Evolutionary conservation across 768 basidiomycete genomes (phyloP).

Genomic region (Sistotremastrum suecicum): DNA sequence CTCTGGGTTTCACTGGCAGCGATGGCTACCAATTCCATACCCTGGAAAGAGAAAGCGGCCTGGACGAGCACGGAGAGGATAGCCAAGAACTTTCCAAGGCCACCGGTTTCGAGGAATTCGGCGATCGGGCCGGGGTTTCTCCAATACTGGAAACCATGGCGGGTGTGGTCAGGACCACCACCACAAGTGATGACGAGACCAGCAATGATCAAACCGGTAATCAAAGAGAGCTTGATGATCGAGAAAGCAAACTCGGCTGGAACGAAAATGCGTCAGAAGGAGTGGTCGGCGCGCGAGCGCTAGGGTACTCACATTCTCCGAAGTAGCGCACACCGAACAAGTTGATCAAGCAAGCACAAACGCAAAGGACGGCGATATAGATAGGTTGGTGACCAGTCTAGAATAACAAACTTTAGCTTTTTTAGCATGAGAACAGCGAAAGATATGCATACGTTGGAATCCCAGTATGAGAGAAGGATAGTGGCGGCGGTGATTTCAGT

Average conservation of each 20-base stretch:
- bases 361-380: conserved; percentile 45
- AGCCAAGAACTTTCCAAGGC: conserved; percentile 28
- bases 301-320: conserved; percentile 36
- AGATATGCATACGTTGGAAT: conserved; percentile 30
- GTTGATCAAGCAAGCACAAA: conserved; percentile 47
- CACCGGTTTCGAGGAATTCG: conserved; percentile 24
- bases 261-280: conserved; percentile 1
- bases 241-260: conserved; percentile 55
- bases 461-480: conserved; percentile 63
- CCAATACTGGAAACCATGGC: conserved; percentile 37
- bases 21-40: conserved; percentile 61
- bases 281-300: background rate
- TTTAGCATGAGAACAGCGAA: background rate
- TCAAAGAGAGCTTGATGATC: conserved; percentile 40
- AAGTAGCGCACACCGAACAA: conserved; percentile 63
- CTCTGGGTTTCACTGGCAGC: conserved; percentile 66
- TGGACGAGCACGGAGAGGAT: conserved; percentile 30
- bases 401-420: background rate
- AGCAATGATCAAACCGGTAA: conserved; percentile 29
- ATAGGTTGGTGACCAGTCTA: conserved; percentile 35
- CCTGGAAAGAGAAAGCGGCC: conserved; percentile 65
- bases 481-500: conserved; percentile 66
- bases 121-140: conserved; percentile 44
- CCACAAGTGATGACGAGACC: conserved; percentile 44
- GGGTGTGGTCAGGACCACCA: conserved; percentile 39